Conservation (phyloP, 768 basidiomycete species). For the Favolaschia claudopus region DNA sequence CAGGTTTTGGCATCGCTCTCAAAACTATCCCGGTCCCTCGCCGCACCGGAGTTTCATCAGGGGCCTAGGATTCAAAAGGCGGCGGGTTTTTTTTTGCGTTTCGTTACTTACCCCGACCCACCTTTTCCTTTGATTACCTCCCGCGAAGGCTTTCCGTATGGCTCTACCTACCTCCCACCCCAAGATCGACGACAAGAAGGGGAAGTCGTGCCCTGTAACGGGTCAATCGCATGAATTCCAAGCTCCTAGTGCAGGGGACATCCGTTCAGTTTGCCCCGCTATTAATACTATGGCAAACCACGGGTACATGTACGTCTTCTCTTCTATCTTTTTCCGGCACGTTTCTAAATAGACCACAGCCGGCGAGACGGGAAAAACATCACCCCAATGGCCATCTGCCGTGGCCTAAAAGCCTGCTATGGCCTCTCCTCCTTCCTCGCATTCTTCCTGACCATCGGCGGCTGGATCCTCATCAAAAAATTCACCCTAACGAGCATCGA, state of each 20-base stretch:
- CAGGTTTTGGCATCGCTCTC: too few relatives aligned
- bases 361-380: constrained; percentile 61
- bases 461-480: constrained; percentile 51
- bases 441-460: constrained; percentile 54
- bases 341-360: too few relatives aligned
- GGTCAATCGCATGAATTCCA: constrained; percentile 51
- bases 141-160: too few relatives aligned
- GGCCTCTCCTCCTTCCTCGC: constrained; percentile 57
- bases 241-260: constrained; percentile 55
- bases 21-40: too few relatives aligned
- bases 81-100: too few relatives aligned
- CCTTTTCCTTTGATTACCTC: too few relatives aligned
- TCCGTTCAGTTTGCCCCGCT: constrained; percentile 75
- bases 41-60: too few relatives aligned
- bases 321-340: background rate
- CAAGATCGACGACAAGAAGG: too few relatives aligned
- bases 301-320: constrained; percentile 72
- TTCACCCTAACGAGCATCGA: constrained; percentile 41
- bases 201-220: constrained; percentile 51
- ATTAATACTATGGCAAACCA: constrained; percentile 80
- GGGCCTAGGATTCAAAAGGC: too few relatives aligned
- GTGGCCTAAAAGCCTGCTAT: constrained; percentile 59
- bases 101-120: too few relatives aligned
- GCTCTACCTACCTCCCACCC: constrained; percentile 38
- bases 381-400: constrained; percentile 45